Base-by-base conservation (phyloP, 495 filamentous ascomycete species). In the Aspergillus ellipticus region DNA sequence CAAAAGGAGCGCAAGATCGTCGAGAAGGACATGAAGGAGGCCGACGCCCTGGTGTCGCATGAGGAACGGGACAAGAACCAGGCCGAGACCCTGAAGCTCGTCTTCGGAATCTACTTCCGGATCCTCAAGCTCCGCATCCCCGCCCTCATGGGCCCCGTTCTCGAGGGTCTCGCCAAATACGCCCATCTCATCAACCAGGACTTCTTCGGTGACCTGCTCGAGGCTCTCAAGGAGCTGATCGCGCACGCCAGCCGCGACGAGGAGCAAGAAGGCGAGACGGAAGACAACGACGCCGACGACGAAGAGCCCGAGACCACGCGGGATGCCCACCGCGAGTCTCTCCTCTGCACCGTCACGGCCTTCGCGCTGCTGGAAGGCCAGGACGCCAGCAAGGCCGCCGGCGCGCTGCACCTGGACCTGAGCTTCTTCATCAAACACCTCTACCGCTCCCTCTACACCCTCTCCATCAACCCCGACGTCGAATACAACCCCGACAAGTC, bases 161-260 rank as follows among this genome's bases (percentile, higher is more conserved):
- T 94, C 4, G 91, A 98, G 69, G 94, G 94, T 47, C 76, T 98
- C 24, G 92, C 92, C 47, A 86, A 85, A 68, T 97, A 96, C 69
- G 85, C 92, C 16, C 94, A 96, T 66, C 77, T 98, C 16, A 97
- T 98, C 77, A 98, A 98, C 74, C 88, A 97, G 64, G 87, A 97
- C 66, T 96, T 97, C 77, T 98, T 98, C 68, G 94, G 94, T 19
- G 94, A 97, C 68, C 75, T 98, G 33, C 84, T 98, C 17, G 95
- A 97, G 65, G 92, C 90, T 7, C 76, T 98, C 24, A 94, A 94
- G 67, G 95, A 97, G 53, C 79, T 98, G 11, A 92, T 97, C 59
- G 78, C 78, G 9, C 80, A 89, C 55, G 84, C 85, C 49, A 84
- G 88, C 39, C 63, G 61, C 9, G 69, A 74, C 10, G 74, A 82